phyloP scores from a whole-genome alignment of 2,329 filamentous ascomycete genomes.

The Fusarium sublunatum region DNA sequence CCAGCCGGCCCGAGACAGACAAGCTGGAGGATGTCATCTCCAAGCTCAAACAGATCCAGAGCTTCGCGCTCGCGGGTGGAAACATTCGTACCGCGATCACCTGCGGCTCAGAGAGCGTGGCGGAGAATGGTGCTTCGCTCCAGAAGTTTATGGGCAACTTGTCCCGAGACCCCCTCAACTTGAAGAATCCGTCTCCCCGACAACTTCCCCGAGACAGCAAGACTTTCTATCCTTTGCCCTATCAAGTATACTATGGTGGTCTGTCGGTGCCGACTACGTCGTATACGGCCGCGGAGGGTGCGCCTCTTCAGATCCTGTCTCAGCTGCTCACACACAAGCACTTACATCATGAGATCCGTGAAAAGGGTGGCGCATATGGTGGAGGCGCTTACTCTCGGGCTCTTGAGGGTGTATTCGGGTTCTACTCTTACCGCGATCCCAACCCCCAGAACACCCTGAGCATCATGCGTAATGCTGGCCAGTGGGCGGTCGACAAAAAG shows the following conservation, averaged over 20 bases:
- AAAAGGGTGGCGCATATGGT: constrained; percentile 97
- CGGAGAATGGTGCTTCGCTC: constrained; percentile 76
- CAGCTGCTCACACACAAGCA: constrained; percentile 97
- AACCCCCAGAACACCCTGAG: constrained; percentile 89
- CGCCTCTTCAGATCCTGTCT: constrained; percentile 86
- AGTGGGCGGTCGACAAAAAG: constrained; percentile 82
- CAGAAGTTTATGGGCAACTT: constrained; percentile 71
- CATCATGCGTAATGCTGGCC: constrained; percentile 84
- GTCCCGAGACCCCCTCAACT: constrained; percentile 54
- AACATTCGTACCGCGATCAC: constrained; percentile 84
- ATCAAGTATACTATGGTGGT: constrained; percentile 95
- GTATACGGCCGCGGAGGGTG: constrained; percentile 79
- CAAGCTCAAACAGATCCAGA: constrained; percentile 88
- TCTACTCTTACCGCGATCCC: constrained; percentile 96
- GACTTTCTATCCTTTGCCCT: constrained; percentile 92
- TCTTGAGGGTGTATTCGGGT: constrained; percentile 87
- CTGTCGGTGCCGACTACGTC: constrained; percentile 85
- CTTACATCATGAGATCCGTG: constrained; percentile 95
- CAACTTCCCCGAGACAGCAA: constrained; percentile 67
- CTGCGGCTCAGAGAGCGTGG: constrained; percentile 79
- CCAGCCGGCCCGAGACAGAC: constrained; percentile 75
- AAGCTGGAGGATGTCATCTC: constrained; percentile 78
- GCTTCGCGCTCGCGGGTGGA: constrained; percentile 75
- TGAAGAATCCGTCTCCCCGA: constrained; percentile 45
- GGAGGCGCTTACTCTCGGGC: constrained; percentile 86